Evolutionary conservation across 1,284 basidiomycete species (phyloP), one percentile per base, ranked within the genome.

Genomic region (Rhodotorula sp.): DNA sequence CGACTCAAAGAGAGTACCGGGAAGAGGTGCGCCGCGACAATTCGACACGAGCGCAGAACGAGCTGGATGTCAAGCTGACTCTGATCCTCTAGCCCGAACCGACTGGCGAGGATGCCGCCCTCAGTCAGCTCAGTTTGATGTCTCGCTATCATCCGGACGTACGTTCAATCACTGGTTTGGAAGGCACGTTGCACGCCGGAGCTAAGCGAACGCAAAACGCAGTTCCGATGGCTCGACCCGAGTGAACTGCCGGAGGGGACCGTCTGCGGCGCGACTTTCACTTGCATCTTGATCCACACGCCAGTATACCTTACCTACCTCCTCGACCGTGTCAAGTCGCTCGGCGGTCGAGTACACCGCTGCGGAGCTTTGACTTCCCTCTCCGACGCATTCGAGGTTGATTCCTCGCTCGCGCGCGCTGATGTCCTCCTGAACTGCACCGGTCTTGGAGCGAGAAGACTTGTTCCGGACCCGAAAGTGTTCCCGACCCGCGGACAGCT

Each of bases 241-340:
- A 78, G 84, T n/a, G 81, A 85, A 49, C 82, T 87, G 23, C 75
- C 84, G 34, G 79, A 81, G 0, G 82, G 82, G 15, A 83, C 85
- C 28, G 79, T 81, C 14, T 80, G 81, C 12, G 89, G 87, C 3
- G 83, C 84, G 1, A 80, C 84, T 0, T 90, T 91, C 81, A 85
- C 82, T 6, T 89, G 88, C 0, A 73, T 91, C 52, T 87, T 87
- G 12, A 87, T 92, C 75, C 88, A 92, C 77, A 84, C 86, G 0
- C 85, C 88, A 0, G 80, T 83, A 14, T 92, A 92, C 77, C 82
- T 91, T 66, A 83, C 85, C 31, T 91, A 89, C 79, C 85, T 92
- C 15, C 79, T 88, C 48, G 80, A 84, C 19, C 85, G 86, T 15
- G 90, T 92, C 81, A 80, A 86, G 6, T 80, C 83, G 2, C 80